Evolutionary conservation across 2,329 filamentous ascomycete species (phyloP).

Genomic region (Penicillium digitatum): DNA sequence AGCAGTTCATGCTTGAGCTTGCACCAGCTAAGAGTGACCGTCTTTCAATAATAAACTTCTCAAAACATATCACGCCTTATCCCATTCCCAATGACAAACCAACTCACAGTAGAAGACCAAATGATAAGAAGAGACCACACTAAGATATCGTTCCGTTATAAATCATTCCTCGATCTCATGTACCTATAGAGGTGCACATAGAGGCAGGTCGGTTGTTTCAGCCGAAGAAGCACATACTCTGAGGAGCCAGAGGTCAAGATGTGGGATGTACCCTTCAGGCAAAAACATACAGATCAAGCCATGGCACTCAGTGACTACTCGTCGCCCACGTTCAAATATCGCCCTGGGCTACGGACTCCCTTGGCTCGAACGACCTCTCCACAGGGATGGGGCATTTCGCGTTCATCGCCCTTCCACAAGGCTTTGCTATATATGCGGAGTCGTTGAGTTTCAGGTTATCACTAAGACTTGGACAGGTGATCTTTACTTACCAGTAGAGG

Average conservation of each 20-base stretch:
- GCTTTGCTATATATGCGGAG: constrained; percentile 29
- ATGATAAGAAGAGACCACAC: not conserved
- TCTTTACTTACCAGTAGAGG: constrained; percentile 43
- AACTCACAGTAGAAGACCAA: not conserved
- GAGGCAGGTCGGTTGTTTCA: not conserved
- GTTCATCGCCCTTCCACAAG: not conserved
- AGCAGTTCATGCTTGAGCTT: not conserved
- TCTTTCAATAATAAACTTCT: not conserved
- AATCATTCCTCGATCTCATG: not conserved
- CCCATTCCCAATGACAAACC: not conserved
- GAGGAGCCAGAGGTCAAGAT: not conserved
- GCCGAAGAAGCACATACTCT: not conserved
- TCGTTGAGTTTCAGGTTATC: not conserved
- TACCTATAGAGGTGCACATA: not conserved
- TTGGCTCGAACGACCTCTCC: not conserved
- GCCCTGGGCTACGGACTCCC: constrained; percentile 34
- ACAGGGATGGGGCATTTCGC: not conserved
- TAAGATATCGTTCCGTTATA: not conserved
- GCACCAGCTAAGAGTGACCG: not conserved
- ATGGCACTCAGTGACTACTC: constrained; percentile 36
- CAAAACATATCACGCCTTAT: too few relatives aligned
- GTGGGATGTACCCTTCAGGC: too few relatives aligned
- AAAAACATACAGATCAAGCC: constrained; percentile 30
- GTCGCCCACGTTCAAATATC: constrained; percentile 45
- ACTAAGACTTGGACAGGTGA: not conserved